Base-by-base conservation (phyloP, 176 grass and related monocot species). In the Eragrostis curvula region DNA sequence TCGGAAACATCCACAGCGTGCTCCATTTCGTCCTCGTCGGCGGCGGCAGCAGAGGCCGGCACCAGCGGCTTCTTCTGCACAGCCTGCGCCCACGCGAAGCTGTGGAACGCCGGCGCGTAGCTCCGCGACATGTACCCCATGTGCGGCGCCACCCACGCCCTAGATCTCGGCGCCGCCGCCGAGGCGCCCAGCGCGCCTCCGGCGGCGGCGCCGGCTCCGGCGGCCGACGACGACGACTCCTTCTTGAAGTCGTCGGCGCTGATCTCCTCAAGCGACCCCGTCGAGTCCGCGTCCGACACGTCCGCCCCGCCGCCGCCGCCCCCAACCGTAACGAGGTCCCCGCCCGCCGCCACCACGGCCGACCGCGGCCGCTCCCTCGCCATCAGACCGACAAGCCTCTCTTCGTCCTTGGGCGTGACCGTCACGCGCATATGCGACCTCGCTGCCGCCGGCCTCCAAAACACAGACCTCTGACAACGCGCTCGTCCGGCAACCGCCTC, bases 11-110 rank as follows among this genome's bases (percentile, higher is more conserved):
- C 92, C 39, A 76, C 82, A 32, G 87, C 88, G 21, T 88, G 85
- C 63, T 93, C 89, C 86, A 89, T 70, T 68, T 86, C 80, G 56
- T 85, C 84, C 25, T 84, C 85, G 59, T 85, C 85, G 23, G 51
- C 63, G 67, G 77, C 80, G 9, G 82, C 45, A 20, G 74, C 56
- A 9, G 82, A 29, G 10, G 63, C 76, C 3, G 88, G 59, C 8
- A 90, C 91, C 3, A 99, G 77, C 21, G 91, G 96, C 73, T 96
- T 99, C 50, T 99, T 99, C 86, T 92, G 93, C 68, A 99, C 93
- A 29, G 96, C 93, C 85, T 94, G 96, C 53, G 89, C 83, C 96
- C 96, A 99, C 12, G 96, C 96, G 49, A 99, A 92, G 80, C 80
- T 96, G 67, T 94, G 90, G 64, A 99, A 88, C 43, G 84, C 75